phyloP scores from a whole-genome alignment of 2,329 filamentous ascomycete genomes.

The Xylariaceae sp. region DNA sequence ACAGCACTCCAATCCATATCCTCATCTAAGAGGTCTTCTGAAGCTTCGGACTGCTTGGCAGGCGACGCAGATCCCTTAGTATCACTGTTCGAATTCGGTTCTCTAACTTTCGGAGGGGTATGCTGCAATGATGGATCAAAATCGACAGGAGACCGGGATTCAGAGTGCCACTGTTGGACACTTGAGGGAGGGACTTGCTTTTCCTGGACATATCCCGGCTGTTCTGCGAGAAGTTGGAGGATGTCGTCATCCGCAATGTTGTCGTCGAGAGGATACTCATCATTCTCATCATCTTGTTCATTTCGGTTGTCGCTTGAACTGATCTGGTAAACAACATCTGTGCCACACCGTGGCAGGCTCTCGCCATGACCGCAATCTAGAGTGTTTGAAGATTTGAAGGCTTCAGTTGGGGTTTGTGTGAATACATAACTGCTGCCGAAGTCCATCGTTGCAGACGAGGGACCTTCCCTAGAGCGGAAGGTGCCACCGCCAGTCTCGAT shows the following conservation, averaged over 20 bases:
- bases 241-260: constrained; percentile 26
- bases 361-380: too few species aligned
- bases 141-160: constrained; percentile 31
- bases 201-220: constrained; percentile 13
- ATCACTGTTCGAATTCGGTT: not conserved
- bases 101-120: constrained; percentile 26
- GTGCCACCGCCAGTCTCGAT: too few species aligned
- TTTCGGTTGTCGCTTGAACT: too few species aligned
- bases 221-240: constrained; percentile 14
- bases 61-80: not conserved
- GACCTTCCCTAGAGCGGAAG: too few species aligned
- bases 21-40: constrained; percentile 32
- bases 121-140: constrained; percentile 34
- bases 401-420: too few species aligned
- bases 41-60: not conserved
- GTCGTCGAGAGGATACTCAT: constrained; percentile 26
- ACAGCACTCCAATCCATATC: constrained; percentile 39
- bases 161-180: constrained; percentile 29
- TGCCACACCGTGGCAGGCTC: too few species aligned
- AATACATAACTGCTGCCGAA: too few species aligned
- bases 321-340: too few species aligned
- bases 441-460: too few species aligned
- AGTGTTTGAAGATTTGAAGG: too few species aligned
- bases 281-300: constrained; percentile 4
- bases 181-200: constrained; percentile 29